phyloP scores from a whole-genome alignment of 371 early-diverging fungal genomes.

The Smittium culicis region DNA sequence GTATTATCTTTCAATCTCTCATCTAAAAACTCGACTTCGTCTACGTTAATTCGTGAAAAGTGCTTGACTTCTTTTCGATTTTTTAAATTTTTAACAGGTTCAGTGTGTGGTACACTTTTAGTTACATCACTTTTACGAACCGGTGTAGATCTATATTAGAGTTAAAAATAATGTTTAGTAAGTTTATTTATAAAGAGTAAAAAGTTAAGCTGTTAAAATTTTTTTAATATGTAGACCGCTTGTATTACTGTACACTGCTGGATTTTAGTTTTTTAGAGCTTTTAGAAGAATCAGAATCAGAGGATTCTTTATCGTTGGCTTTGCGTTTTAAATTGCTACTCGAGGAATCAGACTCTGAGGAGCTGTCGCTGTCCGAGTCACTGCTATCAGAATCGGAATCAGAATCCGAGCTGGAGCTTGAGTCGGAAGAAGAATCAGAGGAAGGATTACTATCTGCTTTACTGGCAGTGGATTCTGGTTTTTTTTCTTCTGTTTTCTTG shows the following conservation, averaged over 20 bases:
- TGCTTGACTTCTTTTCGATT: slow-evolving; percentile 39
- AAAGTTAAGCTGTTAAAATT: too few species aligned
- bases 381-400: not conserved
- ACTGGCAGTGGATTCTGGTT: not conserved
- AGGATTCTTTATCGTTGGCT: not conserved
- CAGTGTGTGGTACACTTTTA: slow-evolving; percentile 13
- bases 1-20: slow-evolving; percentile 72
- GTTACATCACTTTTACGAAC: not conserved
- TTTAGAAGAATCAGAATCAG: not conserved
- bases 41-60: slow-evolving; percentile 67
- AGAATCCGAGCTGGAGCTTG: not conserved
- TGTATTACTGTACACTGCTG: not conserved
- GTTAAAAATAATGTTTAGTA: slow-evolving; percentile 8
- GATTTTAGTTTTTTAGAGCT: not conserved
- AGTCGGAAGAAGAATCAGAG: slow-evolving; percentile 7
- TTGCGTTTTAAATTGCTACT: not conserved
- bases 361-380: not conserved
- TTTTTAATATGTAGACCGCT: too few species aligned
- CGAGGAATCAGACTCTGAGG: not conserved
- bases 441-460: not conserved
- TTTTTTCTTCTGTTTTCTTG: not conserved
- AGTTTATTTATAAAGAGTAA: slow-evolving; percentile 13
- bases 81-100: slow-evolving; percentile 14
- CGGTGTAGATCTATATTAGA: not conserved
- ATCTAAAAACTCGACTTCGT: slow-evolving; percentile 65